These are phyloP conservation scores for Mycosphaerella sp. DNA, from an alignment of 2,329 filamentous ascomycete species.

Conservation along the genomic window DNA sequence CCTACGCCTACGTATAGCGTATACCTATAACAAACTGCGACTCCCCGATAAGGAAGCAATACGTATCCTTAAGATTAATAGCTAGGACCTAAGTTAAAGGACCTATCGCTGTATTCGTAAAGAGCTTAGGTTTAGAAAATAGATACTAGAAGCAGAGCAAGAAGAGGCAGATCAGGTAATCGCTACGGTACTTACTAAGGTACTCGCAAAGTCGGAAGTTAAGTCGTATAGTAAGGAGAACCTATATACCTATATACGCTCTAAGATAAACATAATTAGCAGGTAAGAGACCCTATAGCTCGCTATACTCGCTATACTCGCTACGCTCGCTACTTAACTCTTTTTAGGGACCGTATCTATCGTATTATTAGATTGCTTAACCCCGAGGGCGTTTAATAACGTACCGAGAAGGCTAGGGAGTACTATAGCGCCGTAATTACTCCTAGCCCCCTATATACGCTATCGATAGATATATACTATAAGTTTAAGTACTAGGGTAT, in stretches of 20 bases:
- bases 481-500: neutral
- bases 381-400: neutral
- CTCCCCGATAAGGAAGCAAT: neutral
- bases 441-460: neutral
- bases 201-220: neutral
- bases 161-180: neutral
- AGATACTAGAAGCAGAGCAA: neutral
- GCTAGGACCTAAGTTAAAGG: neutral
- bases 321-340: neutral
- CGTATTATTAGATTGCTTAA: neutral
- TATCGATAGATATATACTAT: neutral
- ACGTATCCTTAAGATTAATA: neutral
- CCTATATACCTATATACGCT: neutral
- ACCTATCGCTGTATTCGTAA: neutral
- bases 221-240: neutral
- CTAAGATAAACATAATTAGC: neutral
- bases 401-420: neutral
- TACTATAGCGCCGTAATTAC: neutral
- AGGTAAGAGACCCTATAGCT: neutral
- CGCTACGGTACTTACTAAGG: neutral
- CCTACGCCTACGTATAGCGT: neutral
- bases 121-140: neutral
- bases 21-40: neutral
- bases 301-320: no score
- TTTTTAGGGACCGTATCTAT: neutral